Evolutionary conservation across 768 basidiomycete species (phyloP).

Genomic region (Macrolepiota albuminosa): DNA sequence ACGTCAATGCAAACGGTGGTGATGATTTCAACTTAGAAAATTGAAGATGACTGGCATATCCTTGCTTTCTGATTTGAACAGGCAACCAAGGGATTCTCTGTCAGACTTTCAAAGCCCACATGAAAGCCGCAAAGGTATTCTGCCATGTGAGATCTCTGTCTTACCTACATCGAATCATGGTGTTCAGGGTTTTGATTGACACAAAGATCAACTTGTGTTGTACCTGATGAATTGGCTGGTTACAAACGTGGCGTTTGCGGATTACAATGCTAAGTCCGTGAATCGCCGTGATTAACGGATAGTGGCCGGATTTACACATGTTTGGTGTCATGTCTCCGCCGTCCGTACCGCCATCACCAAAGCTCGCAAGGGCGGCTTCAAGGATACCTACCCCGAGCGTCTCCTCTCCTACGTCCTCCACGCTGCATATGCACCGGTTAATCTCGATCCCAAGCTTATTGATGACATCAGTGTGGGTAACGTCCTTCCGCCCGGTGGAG

Average conservation of each 20-base stretch:
- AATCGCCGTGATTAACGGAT: background rate
- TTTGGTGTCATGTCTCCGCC: conserved; percentile 73
- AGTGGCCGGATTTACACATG: background rate
- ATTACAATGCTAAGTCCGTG: no score
- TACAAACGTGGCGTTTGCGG: no score
- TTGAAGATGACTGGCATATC: background rate
- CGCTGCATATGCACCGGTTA: conserved; percentile 61
- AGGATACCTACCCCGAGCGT: conserved; percentile 83
- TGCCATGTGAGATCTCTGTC: background rate
- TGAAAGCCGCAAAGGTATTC: background rate
- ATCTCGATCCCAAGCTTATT: conserved; percentile 76
- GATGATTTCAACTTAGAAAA: no score
- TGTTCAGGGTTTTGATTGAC: no score
- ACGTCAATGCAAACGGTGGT: no score
- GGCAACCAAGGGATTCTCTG: background rate
- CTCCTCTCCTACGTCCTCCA: conserved; percentile 73
- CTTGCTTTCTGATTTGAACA: background rate
- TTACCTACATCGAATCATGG: no score
- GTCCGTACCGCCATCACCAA: conserved; percentile 91
- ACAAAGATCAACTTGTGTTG: no score
- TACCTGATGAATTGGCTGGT: no score
- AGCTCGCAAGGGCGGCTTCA: conserved; percentile 85
- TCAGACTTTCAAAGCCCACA: no score
- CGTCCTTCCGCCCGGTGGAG: conserved; percentile 83
- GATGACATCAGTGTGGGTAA: conserved; percentile 86